Evolutionary conservation across 1,284 basidiomycete species (phyloP), one percentile per base, ranked within the genome.

Genomic region (Irpex sp.): DNA sequence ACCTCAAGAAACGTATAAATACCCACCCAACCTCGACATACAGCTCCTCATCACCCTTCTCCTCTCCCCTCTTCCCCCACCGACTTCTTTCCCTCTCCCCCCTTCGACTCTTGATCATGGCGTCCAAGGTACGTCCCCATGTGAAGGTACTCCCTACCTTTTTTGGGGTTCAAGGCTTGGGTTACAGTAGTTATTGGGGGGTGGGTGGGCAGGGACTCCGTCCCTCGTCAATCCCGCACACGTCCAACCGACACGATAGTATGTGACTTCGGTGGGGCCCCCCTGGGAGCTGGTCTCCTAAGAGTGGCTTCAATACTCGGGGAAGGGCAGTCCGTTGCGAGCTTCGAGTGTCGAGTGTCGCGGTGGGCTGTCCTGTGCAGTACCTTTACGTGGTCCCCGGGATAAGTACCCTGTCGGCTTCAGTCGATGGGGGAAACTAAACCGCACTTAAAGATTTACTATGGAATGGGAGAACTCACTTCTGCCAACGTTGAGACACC

Each of bases 351-450:
- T 33, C 31, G 31, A 33, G 31, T 33, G 31, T 33, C 31, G 13
- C 43, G 13, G 43, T 7, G 17, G 49, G 49, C 49, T 51, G 49
- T 51, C 49, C 49, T 21, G 49, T 26, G 49, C 49, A 51, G 49
- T 51, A 51, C 49, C 49, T 51, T 51, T 51, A 51, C 49, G 49
- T 51, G 49, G 49, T 51, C 49, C 49, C 49, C 49, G 49, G 49
- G 49, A 51, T 51, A 51, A 51, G 49, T 51, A 51, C 49, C 49
- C 49, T 13, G 11, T 46, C n/a, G 11, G 13, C 39, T 46, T n/a
- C n/a, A 15, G 21, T 9, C n/a, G 17, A 51, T 9, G 21, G 49
- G 49, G 49, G 49, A 51, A 51, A 51, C 49, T 51, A 51, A 51
- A 51, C 49, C 21, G 49, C 49, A 26, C 49, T 26, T 19, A 51